Percentiles rank a stretch among this genome's conserved stretches.
phyloP scores from a whole-genome alignment of 768 basidiomycete species.

The Tricholoma saponaceum region DNA sequence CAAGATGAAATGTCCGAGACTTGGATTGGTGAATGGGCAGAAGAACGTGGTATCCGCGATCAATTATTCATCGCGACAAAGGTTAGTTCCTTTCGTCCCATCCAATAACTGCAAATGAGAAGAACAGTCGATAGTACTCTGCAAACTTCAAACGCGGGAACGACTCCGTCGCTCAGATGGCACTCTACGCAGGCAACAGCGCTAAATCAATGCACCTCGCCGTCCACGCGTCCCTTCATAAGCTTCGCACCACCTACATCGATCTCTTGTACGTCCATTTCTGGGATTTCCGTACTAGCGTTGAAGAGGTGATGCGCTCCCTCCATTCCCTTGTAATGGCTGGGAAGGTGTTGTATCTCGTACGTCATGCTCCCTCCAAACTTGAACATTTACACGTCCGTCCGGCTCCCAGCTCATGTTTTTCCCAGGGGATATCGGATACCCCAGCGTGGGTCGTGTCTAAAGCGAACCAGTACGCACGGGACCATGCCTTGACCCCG shows the following conservation, averaged over 20 bases:
- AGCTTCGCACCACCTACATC: conserved; percentile 37
- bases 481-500: conserved; percentile 38
- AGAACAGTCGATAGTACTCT: no score
- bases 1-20: conserved; percentile 37
- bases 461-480: conserved; percentile 43
- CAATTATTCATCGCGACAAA: conserved; percentile 42
- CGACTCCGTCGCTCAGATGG: conserved; percentile 8
- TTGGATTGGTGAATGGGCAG: conserved; percentile 47
- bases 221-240: conserved; percentile 36
- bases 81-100: no score
- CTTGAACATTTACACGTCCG: no score
- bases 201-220: conserved; percentile 35
- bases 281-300: conserved; percentile 47
- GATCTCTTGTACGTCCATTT: conserved; percentile 42
- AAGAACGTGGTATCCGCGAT: conserved; percentile 36
- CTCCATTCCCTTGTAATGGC: conserved; percentile 46
- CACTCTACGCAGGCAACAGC: conserved; percentile 33
- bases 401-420: no score
- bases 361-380: no score
- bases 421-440: conserved; percentile 34
- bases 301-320: conserved; percentile 54
- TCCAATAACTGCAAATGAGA: no score
- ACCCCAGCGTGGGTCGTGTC: conserved; percentile 42
- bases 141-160: conserved; percentile 15
- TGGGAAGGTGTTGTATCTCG: conserved; percentile 48